Percentiles rank a stretch among this genome's conserved stretches.
Evolutionary conservation across 2,329 filamentous ascomycete species (phyloP).

Genomic region (Ophiostoma sp.): DNA sequence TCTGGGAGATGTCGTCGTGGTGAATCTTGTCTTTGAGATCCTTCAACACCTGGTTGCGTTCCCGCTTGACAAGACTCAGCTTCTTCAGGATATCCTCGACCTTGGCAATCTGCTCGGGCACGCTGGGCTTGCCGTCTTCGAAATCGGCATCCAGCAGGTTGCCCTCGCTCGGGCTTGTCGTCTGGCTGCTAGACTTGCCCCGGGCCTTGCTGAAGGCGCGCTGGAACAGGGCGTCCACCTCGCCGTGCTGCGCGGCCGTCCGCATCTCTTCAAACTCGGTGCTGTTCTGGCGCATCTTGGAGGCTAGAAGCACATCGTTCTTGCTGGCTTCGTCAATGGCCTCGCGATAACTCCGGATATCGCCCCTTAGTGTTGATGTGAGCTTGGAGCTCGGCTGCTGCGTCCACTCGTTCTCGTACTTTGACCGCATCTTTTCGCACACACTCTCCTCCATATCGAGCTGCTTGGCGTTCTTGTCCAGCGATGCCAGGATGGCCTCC

Average conservation of each 20-base stretch:
- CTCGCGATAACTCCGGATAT: slow-evolving; percentile 81
- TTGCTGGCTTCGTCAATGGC: slow-evolving; percentile 83
- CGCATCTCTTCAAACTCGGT: slow-evolving; percentile 93
- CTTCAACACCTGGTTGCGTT: slow-evolving; percentile 86
- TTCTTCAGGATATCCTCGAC: slow-evolving; percentile 91
- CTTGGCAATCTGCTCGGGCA: slow-evolving; percentile 79
- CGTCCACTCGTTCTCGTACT: slow-evolving; percentile 93
- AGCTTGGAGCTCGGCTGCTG: slow-evolving; percentile 90
- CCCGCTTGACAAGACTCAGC: slow-evolving; percentile 84
- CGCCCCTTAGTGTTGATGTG: slow-evolving; percentile 78
- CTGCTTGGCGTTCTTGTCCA: slow-evolving; percentile 80
- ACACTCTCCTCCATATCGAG: slow-evolving; percentile 96
- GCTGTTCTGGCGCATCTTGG: slow-evolving; percentile 80
- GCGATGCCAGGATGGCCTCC: slow-evolving; percentile 61
- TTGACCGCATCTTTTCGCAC: slow-evolving; percentile 98
- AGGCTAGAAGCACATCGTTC: slow-evolving; percentile 78
- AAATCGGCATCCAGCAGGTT: slow-evolving; percentile 91
- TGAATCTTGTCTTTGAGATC: slow-evolving; percentile 95
- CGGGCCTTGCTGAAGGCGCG: slow-evolving; percentile 75
- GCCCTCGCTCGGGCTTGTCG: slow-evolving; percentile 61
- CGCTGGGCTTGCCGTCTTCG: slow-evolving; percentile 70
- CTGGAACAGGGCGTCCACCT: slow-evolving; percentile 85
- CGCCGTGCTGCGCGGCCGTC: slow-evolving; percentile 75
- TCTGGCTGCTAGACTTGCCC: slow-evolving; percentile 56
- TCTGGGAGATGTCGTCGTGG: slow-evolving; percentile 94